Percentiles rank a stretch among this genome's conserved stretches.
These are phyloP conservation scores for Leersia perrieri DNA, from an alignment of 176 grass and related monocot genomes.

Conservation along the genomic window DNA sequence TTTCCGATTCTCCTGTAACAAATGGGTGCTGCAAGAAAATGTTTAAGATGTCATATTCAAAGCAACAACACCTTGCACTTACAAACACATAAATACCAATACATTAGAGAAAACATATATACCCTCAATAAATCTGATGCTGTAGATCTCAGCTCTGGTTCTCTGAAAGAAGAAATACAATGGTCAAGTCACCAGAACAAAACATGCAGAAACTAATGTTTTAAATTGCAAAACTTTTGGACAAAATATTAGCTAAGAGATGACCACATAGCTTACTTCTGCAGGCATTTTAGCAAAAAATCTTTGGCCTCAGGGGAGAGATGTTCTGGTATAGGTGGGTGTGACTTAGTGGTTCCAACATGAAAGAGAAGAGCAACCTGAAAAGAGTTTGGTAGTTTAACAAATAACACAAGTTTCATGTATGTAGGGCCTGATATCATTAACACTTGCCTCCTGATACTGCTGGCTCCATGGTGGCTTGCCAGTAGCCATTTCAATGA, in stretches of 20 bases:
- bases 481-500: constrained; percentile 99
- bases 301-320: constrained; percentile 85
- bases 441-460: constrained; percentile 77
- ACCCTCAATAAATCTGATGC: constrained; percentile 74
- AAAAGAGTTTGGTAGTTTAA: constrained; percentile 22
- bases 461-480: constrained; percentile 98
- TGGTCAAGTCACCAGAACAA: constrained; percentile 14
- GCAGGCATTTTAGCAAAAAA: constrained; percentile 98
- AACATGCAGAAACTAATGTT: constrained; percentile 20
- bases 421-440: not conserved
- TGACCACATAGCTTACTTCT: constrained; percentile 66
- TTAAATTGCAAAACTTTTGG: constrained; percentile 29
- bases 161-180: constrained; percentile 43
- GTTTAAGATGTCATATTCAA: constrained; percentile 46
- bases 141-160: constrained; percentile 61
- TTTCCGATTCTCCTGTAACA: constrained; percentile 67
- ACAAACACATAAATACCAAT: not conserved
- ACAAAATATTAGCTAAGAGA: constrained; percentile 6
- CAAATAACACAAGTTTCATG: not conserved
- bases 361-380: constrained; percentile 97
- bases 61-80: constrained; percentile 24
- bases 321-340: constrained; percentile 98
- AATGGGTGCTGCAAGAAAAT: constrained; percentile 79
- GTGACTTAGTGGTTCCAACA: constrained; percentile 96
- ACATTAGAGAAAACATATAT: constrained; percentile 29